Evolutionary conservation across 78 protist genomes (phyloP).

Genomic region (Ministeria vibrans): DNA sequence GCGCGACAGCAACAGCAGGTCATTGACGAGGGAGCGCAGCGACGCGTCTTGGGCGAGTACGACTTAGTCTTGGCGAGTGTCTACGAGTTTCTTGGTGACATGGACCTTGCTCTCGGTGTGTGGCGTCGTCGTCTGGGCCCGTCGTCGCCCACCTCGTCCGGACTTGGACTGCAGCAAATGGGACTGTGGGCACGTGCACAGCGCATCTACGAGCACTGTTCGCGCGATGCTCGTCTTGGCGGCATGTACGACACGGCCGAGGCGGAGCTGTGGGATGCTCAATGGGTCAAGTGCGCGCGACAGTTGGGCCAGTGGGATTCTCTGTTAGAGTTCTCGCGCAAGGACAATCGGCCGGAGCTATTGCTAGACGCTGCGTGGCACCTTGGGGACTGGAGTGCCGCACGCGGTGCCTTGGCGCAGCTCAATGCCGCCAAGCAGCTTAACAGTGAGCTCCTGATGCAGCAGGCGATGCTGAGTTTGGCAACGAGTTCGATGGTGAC

Average conservation of each 20-base stretch:
- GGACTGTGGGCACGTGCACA: not conserved
- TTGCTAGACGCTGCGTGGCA: constrained; percentile 59
- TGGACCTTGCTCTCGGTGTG: not conserved
- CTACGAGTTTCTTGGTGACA: not conserved
- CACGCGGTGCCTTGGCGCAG: no score
- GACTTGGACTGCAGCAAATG: not conserved
- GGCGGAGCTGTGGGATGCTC: constrained; percentile 71
- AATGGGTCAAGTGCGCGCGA: constrained; percentile 62
- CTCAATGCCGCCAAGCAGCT: no score
- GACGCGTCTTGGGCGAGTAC: no score
- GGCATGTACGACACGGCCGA: not conserved
- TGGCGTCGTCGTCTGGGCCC: not conserved
- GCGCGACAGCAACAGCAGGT: not conserved
- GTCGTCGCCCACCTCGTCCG: not conserved
- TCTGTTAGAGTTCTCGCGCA: constrained; percentile 37
- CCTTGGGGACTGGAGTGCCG: constrained; percentile 26
- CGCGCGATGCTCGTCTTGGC: not conserved
- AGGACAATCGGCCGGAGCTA: not conserved
- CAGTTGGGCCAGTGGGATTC: constrained; percentile 74
- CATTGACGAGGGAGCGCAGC: not conserved
- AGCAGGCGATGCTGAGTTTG: no score
- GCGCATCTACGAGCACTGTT: not conserved
- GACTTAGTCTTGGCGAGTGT: not conserved
- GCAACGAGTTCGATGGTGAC: no score
- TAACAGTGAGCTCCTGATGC: no score